Base-by-base conservation (phyloP, 495 filamentous ascomycete genomes). In the Penicillium bovifimosum region DNA sequence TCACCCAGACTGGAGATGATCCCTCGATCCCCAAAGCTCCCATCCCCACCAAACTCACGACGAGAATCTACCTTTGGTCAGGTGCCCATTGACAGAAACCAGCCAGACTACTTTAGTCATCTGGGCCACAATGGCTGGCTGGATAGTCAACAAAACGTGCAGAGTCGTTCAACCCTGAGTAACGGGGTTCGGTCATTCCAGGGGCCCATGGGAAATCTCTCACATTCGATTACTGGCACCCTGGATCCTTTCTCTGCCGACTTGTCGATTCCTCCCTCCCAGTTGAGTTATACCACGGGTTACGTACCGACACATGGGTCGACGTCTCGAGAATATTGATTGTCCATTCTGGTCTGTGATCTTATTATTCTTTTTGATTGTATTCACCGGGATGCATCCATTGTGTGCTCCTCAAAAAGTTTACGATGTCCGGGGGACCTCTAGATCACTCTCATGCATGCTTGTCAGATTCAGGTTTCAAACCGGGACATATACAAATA, bases 11-110 rank as follows among this genome's bases (percentile, higher is more conserved):
- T 72, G 0, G 71, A 74, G 11, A 55, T 62, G 54, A 32, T 63
- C 26, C 59, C 70, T 29, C 71, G 70, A 26, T 73, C 72, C 26
- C 69, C 72, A n/a, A 72, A 68, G 32, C 62, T 73, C 9, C 66
- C 68, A 11, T 75, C 72, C 6, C 71, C 71, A 7, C 66, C 70
- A 1, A 67, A 61, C 2, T 65, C 66, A 33, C 63, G 65, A 41
- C 68, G 72, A 11, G 71, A 72, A 28, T 74, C 72, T 2, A 57
- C 56, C 0, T 65, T 68, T 20, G 56, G 58, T 4, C 63, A 66
- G 9, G 34, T 60, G 3, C 17, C 60, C 3, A 29, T 68, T 13
- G 65, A 73, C 4, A 63, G 67, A 29, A 39, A 67, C 5, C 72
- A 73, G 26, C 11, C 64, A 0, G 68, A 72, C 13, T 73, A 67